Evolutionary conservation across 495 filamentous ascomycete species (phyloP), one percentile per base, ranked within the genome.

Genomic region (Penicillium cataractarum): DNA sequence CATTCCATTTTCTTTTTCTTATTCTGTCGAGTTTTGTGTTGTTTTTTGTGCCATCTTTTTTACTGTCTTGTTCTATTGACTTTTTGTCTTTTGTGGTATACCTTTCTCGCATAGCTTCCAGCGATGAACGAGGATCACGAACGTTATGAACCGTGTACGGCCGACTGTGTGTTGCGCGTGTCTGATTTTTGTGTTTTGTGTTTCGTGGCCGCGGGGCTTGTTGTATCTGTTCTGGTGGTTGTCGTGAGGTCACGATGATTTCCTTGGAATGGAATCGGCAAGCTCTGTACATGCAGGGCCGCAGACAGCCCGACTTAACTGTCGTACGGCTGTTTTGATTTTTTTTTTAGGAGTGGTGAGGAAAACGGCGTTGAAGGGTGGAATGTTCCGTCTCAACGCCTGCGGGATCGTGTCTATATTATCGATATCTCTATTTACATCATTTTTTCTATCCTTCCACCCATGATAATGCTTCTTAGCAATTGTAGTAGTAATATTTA

Each of bases 121-220:
- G 76, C 76, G 77, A 78, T 79, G 74, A 80, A 71, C 72, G 77
- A 78, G 75, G 74, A 79, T 79, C 73, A 81, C 74, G 78, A 80
- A 75, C 68, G 67, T 80, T 73, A 81, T 76, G 78, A 80, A 50
- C 74, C 69, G 70, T 80, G 70, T 76, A 79, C 72, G 77, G 76
- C 76, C 74, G 72, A 74, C 65, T 74, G 70, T 62, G 29, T 70
- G 68, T 74, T 65, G 31, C 46, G 26, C n/a, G 46, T 49, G 55
- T 65, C 37, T 66, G 50, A 24, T 66, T 69, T 6, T 55, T 61
- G 42, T 62, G 60, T 65, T 63, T 53, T 58, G 42, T 24, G 19
- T 46, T 46, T 50, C 57, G 33, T 63, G 62, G 55, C 53, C 32
- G 48, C 46, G 24, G 26, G 51, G 48, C 64, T 46, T 4, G 42